Evolutionary conservation across 2,329 filamentous ascomycete species (phyloP).

Genomic region (Aspergillus hortae): DNA sequence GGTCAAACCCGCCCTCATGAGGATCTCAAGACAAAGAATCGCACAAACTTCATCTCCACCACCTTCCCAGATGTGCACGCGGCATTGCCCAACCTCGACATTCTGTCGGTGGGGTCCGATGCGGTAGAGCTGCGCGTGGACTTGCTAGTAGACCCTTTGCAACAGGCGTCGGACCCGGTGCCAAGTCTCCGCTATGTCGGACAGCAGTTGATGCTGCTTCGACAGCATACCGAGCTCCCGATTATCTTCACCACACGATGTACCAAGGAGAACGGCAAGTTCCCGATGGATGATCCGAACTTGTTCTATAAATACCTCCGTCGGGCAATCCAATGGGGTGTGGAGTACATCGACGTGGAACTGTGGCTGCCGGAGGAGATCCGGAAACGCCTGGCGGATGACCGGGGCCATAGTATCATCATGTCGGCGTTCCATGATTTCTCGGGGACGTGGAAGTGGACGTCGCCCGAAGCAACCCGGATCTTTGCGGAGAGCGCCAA

Average conservation of each 20-base stretch:
- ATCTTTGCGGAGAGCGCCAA: constrained; percentile 69
- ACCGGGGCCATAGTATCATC: constrained; percentile 74
- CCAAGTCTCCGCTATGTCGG: constrained; percentile 81
- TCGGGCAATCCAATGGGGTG: constrained; percentile 81
- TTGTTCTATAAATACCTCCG: constrained; percentile 78
- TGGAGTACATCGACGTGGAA: constrained; percentile 87
- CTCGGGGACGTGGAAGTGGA: constrained; percentile 79
- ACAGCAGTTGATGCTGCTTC: constrained; percentile 78
- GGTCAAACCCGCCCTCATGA: constrained; percentile 77
- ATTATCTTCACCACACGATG: constrained; percentile 86
- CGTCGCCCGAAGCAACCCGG: constrained; percentile 65
- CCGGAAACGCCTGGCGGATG: constrained; percentile 62
- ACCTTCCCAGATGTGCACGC: constrained; percentile 83
- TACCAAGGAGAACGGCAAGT: constrained; percentile 75
- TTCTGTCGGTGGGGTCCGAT: constrained; percentile 80
- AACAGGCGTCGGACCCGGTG: constrained; percentile 59
- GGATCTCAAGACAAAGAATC: constrained; percentile 64
- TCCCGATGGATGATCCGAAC: constrained; percentile 74
- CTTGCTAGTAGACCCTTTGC: constrained; percentile 67
- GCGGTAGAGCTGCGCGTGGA: constrained; percentile 83
- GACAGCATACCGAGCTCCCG: constrained; percentile 81
- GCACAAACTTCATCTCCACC: constrained; percentile 82
- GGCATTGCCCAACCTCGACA: constrained; percentile 79
- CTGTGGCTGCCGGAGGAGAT: constrained; percentile 80
- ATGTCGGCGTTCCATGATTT: constrained; percentile 93